Evolutionary conservation across 2,329 filamentous ascomycete genomes (phyloP).

Genomic region (Nothomitra cinnamomea): DNA sequence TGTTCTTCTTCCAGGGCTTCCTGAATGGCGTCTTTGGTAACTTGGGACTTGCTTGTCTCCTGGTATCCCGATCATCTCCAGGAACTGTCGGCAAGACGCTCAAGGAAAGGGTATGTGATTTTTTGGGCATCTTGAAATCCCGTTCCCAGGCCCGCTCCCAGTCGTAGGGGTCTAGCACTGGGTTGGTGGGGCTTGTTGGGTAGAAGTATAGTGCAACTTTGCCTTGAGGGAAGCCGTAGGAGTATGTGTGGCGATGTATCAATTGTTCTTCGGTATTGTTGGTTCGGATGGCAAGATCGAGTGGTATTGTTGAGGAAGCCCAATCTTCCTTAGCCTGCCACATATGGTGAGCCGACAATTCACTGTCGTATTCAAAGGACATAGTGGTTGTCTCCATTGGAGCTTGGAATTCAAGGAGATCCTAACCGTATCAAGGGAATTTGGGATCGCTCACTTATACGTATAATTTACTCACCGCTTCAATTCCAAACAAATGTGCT

Average conservation of each 20-base stretch:
- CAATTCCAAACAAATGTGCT: too few relatives aligned
- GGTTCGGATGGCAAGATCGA: background rate
- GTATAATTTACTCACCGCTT: too few relatives aligned
- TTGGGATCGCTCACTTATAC: background rate
- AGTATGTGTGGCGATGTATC: background rate
- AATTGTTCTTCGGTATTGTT: too few relatives aligned
- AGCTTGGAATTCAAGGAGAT: background rate
- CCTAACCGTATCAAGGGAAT: background rate
- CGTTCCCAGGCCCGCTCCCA: background rate
- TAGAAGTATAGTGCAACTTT: background rate
- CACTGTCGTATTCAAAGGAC: background rate
- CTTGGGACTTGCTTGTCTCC: constrained; percentile 1
- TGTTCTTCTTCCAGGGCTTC: background rate
- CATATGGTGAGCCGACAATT: background rate
- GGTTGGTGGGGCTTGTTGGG: background rate
- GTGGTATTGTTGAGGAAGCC: background rate
- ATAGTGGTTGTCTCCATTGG: background rate
- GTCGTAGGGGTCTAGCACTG: background rate
- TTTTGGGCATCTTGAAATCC: background rate
- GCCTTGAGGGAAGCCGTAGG: background rate
- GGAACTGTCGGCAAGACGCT: background rate
- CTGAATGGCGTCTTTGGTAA: background rate
- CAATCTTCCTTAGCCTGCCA: background rate
- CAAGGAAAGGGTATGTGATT: constrained; percentile 2
- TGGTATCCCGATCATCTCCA: background rate